Evolutionary conservation across 176 grass and related monocot species (phyloP).

Genomic region (Paspalum vaginatum): DNA sequence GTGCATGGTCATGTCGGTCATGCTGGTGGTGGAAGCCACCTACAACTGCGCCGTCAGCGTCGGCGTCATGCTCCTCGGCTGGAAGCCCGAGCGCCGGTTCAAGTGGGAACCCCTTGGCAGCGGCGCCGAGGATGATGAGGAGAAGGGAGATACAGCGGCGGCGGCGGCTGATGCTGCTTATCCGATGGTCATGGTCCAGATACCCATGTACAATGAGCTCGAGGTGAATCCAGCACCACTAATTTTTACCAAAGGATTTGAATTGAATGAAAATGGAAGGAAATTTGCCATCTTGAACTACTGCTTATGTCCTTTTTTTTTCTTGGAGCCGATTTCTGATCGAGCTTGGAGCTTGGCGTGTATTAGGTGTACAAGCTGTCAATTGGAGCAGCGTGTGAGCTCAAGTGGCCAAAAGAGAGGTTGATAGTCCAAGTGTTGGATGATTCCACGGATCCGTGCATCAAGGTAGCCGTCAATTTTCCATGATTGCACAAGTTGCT

Average conservation of each 20-base stretch:
- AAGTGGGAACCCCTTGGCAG: conserved; percentile 62
- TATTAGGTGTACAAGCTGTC: conserved; percentile 89
- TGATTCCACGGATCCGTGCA: conserved; percentile 74
- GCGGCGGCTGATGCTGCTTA: conserved; percentile 1
- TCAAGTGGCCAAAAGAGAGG: conserved; percentile 72
- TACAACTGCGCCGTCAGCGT: conserved; percentile 67
- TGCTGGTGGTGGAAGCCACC: conserved; percentile 73
- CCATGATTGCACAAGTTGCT: neutral
- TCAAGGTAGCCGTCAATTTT: conserved; percentile 56
- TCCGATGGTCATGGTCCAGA: conserved; percentile 80
- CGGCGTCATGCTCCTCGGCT: conserved; percentile 64
- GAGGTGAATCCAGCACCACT: conserved; percentile 46
- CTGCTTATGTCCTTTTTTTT: neutral
- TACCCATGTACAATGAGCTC: conserved; percentile 94
- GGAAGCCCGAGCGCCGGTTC: conserved; percentile 71
- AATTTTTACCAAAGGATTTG: neutral
- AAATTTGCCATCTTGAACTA: neutral
- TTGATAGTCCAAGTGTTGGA: conserved; percentile 87
- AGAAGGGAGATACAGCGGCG: neutral
- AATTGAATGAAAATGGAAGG: neutral
- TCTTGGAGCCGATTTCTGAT: neutral
- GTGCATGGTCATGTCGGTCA: conserved; percentile 88
- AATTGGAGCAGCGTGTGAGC: conserved; percentile 67
- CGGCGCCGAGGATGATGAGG: conserved; percentile 49
- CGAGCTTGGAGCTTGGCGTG: neutral